These are phyloP conservation scores for Hypoxylon sp. DNA, from an alignment of 2,329 filamentous ascomycete species.

Conservation along the genomic window DNA sequence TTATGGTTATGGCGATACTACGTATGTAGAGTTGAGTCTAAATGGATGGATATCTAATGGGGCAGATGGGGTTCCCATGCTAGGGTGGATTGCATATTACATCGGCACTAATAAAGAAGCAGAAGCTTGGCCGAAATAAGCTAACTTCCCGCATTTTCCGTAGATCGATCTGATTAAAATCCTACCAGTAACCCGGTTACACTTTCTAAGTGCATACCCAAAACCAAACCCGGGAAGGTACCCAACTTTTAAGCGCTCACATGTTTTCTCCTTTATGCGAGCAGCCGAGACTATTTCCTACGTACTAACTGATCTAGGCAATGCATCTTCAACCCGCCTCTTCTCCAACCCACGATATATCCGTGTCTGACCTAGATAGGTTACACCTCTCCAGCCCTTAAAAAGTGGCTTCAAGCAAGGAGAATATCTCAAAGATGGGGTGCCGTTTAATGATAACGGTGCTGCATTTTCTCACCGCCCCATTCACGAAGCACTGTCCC, in stretches of 20 bases:
- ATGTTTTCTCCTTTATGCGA: slow-evolving; percentile 25
- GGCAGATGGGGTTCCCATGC: neutral
- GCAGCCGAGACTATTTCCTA: slow-evolving; percentile 5
- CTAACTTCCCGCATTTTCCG: slow-evolving; percentile 13
- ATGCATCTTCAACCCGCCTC: neutral
- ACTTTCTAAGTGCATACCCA: slow-evolving; percentile 9
- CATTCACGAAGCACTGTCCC: neutral
- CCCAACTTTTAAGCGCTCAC: slow-evolving; percentile 11
- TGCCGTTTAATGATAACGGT: slow-evolving; percentile 1
- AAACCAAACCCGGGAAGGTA: neutral
- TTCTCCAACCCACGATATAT: neutral
- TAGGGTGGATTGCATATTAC: slow-evolving; percentile 13
- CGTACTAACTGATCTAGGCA: neutral
- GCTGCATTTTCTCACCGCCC: slow-evolving; percentile 30
- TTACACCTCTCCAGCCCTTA: neutral
- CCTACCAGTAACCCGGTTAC: slow-evolving; percentile 6
- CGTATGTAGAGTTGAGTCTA: neutral
- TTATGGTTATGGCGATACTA: neutral
- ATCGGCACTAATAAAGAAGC: slow-evolving; percentile 10
- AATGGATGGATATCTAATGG: neutral
- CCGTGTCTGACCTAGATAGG: neutral
- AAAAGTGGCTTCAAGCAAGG: neutral
- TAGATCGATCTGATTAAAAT: slow-evolving; percentile 17
- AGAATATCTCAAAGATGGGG: neutral
- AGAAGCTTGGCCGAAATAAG: slow-evolving; percentile 7